These are phyloP conservation scores for Meyerozyma athensensis DNA, from an alignment of 1,139 yeast genomes.

Conservation along the genomic window DNA sequence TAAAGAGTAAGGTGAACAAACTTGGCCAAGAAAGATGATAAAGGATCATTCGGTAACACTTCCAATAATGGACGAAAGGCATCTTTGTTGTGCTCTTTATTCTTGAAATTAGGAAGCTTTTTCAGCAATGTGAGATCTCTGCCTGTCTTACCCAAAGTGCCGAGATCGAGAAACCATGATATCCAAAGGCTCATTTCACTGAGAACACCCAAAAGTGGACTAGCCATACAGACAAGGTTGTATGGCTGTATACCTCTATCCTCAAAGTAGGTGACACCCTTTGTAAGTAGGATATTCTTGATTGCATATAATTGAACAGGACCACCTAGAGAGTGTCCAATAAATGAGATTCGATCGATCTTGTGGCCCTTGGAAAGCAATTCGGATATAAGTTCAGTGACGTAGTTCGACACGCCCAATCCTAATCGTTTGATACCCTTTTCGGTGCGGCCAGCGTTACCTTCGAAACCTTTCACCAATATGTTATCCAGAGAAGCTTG, in stretches of 20 bases:
- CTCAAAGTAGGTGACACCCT: constrained; percentile 16
- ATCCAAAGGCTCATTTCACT: constrained; percentile 22
- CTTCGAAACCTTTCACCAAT: constrained; percentile 20
- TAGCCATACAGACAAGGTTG: constrained; percentile 22
- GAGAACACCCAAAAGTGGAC: constrained; percentile 22
- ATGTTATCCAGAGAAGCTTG: constrained; percentile 13
- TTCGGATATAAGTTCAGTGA: constrained; percentile 13
- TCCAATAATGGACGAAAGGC: constrained; percentile 19
- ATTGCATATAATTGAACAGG: constrained; percentile 22
- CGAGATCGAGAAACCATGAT: constrained; percentile 22
- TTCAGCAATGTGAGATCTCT: constrained; percentile 23
- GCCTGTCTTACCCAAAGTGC: constrained; percentile 25
- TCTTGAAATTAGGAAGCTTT: constrained; percentile 13
- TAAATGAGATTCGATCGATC: constrained; percentile 18
- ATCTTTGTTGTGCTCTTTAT: constrained; percentile 8
- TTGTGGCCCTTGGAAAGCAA: constrained; percentile 7
- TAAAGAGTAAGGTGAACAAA: constrained; percentile 20
- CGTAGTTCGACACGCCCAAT: constrained; percentile 13
- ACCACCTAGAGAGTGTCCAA: constrained; percentile 25
- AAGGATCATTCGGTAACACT: constrained; percentile 21
- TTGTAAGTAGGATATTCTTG: constrained; percentile 16
- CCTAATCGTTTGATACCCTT: constrained; percentile 21
- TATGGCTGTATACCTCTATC: constrained; percentile 14
- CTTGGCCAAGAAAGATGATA: constrained; percentile 14
- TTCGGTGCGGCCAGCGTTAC: constrained; percentile 24